Percentiles rank a stretch among this genome's conserved stretches.
phyloP scores from a whole-genome alignment of 75 land plant species.

The Pinus taeda region DNA sequence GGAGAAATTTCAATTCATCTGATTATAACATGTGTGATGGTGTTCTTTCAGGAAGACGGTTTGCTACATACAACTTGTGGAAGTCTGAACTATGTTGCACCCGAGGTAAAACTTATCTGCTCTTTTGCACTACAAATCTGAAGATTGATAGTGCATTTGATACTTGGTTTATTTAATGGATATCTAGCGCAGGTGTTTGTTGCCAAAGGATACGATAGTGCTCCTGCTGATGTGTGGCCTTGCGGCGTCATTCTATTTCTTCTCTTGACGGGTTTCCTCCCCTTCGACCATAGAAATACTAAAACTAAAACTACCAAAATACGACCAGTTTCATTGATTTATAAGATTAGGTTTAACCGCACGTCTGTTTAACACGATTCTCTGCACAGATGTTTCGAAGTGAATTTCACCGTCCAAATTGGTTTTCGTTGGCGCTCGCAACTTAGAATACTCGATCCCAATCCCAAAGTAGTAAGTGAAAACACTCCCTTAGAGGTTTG shows the following conservation, averaged over 20 bases:
- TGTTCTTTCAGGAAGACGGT: conserved; percentile 56
- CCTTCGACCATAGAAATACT: conserved; percentile 62
- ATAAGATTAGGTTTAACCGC: not conserved
- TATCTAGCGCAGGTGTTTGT: conserved; percentile 41
- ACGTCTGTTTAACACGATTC: not conserved
- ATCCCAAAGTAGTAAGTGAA: conserved; percentile 38
- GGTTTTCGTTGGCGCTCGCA: conserved; percentile 72
- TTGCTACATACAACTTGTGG: conserved; percentile 88
- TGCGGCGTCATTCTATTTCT: conserved; percentile 84
- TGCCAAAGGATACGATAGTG: conserved; percentile 74
- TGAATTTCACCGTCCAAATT: conserved; percentile 57
- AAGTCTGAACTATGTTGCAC: conserved; percentile 84
- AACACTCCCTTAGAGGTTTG: not conserved
- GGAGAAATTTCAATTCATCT: not conserved
- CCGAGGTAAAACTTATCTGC: conserved; percentile 34
- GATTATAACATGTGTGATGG: conserved; percentile 1
- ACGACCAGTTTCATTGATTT: not conserved
- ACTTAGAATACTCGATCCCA: conserved; percentile 78
- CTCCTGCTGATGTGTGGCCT: conserved; percentile 72
- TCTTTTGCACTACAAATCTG: not conserved
- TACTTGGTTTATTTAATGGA: not conserved
- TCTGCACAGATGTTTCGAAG: conserved; percentile 69
- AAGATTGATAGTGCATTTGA: not conserved
- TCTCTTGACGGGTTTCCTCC: conserved; percentile 74
- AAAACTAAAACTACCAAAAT: conserved; percentile 26